A percentile compares a stretch with the other conserved stretches of the same genome.
These are phyloP conservation scores for Podospora didyma DNA, from an alignment of 495 filamentous ascomycete genomes.

Conservation along the genomic window DNA sequence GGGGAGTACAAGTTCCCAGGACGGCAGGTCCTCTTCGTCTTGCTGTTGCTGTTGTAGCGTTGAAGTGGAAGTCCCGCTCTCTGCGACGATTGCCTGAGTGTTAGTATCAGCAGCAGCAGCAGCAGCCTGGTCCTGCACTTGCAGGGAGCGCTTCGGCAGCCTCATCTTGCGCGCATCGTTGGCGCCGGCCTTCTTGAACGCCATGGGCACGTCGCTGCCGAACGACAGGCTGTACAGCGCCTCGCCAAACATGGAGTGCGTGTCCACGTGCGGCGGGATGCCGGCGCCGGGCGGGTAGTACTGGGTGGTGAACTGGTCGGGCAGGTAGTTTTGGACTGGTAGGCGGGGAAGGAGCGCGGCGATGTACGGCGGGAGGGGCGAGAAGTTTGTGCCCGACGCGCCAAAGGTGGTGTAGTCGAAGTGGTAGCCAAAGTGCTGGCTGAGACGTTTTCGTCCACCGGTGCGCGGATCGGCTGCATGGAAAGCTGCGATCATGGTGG, in stretches of 20 bases:
- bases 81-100: too few relatives aligned
- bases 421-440: slow-evolving; percentile 30
- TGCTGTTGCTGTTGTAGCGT: background rate
- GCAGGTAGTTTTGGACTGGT: slow-evolving; percentile 17
- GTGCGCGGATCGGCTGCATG: slow-evolving; percentile 13
- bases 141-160: slow-evolving; percentile 24
- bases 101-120: background rate
- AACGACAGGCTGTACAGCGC: slow-evolving; percentile 28
- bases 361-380: slow-evolving; percentile 26
- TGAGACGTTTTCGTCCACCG: slow-evolving; percentile 17
- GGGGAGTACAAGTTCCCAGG: slow-evolving; percentile 27
- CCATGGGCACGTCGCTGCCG: slow-evolving; percentile 27
- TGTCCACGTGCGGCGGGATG: slow-evolving; percentile 34
- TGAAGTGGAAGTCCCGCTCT: too few relatives aligned
- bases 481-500: slow-evolving; percentile 24
- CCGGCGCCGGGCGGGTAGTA: slow-evolving; percentile 32
- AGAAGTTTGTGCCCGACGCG: slow-evolving; percentile 17
- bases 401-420: slow-evolving; percentile 35
- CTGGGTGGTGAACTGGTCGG: slow-evolving; percentile 32
- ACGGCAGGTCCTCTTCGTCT: slow-evolving; percentile 8
- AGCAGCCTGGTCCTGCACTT: background rate
- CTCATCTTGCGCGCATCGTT: slow-evolving; percentile 31
- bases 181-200: slow-evolving; percentile 21
- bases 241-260: slow-evolving; percentile 31
- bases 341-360: slow-evolving; percentile 20